Base-by-base conservation (phyloP, 2,329 filamentous ascomycete species). In the Epichloe amarillans region DNA sequence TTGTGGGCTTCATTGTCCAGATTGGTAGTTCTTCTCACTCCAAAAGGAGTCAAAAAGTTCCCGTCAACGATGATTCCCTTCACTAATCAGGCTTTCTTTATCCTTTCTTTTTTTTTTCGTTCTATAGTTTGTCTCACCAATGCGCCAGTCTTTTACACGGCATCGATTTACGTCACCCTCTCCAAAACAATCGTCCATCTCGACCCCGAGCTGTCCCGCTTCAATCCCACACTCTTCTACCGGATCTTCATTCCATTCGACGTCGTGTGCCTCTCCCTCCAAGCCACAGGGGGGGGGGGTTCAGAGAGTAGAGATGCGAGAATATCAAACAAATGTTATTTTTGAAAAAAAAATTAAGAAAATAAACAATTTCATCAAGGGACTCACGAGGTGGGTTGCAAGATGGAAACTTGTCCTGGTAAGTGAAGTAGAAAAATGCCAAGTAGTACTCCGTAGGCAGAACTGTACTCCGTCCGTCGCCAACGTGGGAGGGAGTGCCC, bases 131-230 rank as follows among this genome's bases (percentile, higher is more conserved):
- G 77, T 63, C 69, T 85, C 47, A 83, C 78, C 4, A 62, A 65
- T 54, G 69, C 66, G 10, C 69, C 69, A 49, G 67, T 71, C 53
- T 71, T 68, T 56, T 71, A 78, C 74, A 56, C 77, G 30, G 82
- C 82, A 0, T 79, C 79, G 52, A 80, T 86, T 60, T 86, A 86
- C 62, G 74, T 85, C 50, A 82, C 78, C 33, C 71, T 84, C 33
- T 66, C 64, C 55, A 67, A 67, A 54, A 58, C 65, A 5, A 72
- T 72, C 57, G 47, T 72, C 41, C 62, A 61, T 61, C 62, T 72
- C 53, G 66, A 62, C 1, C 65, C 64, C 3, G 59, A 65, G 2
- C 60, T 72, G 39, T 71, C 71, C 15, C 69, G 71, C 50, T 68
- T 75, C 62, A 64, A 62, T 41, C 70, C 72, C 14, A 57, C 61